These are phyloP conservation scores for Cladorrhinum sp. DNA, from an alignment of 2,329 filamentous ascomycete species.

Conservation along the genomic window DNA sequence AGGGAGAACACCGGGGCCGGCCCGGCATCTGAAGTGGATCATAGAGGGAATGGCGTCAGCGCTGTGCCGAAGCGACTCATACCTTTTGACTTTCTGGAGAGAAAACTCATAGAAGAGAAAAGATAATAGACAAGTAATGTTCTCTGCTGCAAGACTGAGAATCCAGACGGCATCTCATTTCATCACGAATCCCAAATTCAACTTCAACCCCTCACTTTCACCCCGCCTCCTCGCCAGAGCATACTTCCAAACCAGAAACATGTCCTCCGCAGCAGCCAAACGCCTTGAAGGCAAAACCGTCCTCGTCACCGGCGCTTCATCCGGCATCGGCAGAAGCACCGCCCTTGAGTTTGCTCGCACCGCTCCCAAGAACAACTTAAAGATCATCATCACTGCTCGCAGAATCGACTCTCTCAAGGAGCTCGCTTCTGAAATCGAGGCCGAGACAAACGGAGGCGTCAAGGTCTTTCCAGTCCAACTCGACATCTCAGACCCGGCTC, in stretches of 20 bases:
- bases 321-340: constrained; percentile 79
- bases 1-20: constrained; percentile 21
- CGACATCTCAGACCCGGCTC: constrained; percentile 77
- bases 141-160: constrained; percentile 1
- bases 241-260: constrained; percentile 33
- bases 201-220: background rate
- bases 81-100: background rate
- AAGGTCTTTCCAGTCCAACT: constrained; percentile 79
- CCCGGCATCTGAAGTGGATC: constrained; percentile 19
- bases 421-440: constrained; percentile 71
- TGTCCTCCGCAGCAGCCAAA: constrained; percentile 66
- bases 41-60: constrained; percentile 18
- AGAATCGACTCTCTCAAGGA: constrained; percentile 74
- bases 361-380: constrained; percentile 70
- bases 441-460: constrained; percentile 75
- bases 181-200: constrained; percentile 11
- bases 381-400: constrained; percentile 84
- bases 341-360: constrained; percentile 94
- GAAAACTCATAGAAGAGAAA: background rate
- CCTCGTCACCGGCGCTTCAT: constrained; percentile 86
- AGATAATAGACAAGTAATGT: background rate
- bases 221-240: background rate
- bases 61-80: constrained; percentile 9
- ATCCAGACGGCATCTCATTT: background rate
- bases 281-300: constrained; percentile 93